A percentile compares a stretch with the other conserved stretches of the same genome.
These are phyloP conservation scores for Vararia minispora DNA, from an alignment of 768 basidiomycete genomes.

Conservation along the genomic window DNA sequence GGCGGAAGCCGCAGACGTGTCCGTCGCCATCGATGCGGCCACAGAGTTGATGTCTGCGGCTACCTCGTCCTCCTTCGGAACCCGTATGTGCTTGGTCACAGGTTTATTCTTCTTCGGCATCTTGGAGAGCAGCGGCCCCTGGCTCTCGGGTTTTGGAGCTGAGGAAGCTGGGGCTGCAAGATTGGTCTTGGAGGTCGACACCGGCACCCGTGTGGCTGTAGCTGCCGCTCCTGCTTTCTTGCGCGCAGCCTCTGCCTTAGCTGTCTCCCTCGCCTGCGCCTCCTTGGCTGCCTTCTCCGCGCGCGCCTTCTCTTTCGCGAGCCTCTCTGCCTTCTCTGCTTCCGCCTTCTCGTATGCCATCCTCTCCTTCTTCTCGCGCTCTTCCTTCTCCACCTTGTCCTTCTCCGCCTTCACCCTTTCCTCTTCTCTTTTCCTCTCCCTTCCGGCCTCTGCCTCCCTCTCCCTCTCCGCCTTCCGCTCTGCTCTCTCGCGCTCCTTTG, in stretches of 20 bases:
- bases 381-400: conserved; percentile 27
- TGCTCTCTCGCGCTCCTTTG: conserved; percentile 43
- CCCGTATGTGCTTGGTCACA: conserved; percentile 41
- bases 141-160: conserved; percentile 29
- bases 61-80: conserved; percentile 48
- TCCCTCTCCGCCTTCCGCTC: conserved; percentile 57
- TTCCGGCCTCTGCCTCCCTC: conserved; percentile 27
- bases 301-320: conserved; percentile 16
- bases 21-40: conserved; percentile 31
- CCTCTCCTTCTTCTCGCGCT: conserved; percentile 30
- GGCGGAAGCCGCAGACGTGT: conserved; percentile 34
- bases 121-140: conserved; percentile 69
- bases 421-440: conserved; percentile 27
- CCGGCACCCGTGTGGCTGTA: conserved; percentile 17
- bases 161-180: conserved; percentile 14
- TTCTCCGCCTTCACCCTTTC: conserved; percentile 26
- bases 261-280: conserved; percentile 5
- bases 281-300: conserved; percentile 20
- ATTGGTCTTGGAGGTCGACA: conserved; percentile 10
- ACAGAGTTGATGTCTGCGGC: conserved; percentile 30
- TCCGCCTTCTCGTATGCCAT: conserved; percentile 20
- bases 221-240: conserved; percentile 9
- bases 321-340: conserved; percentile 16
- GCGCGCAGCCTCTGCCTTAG: conserved; percentile 6
- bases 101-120: conserved; percentile 80